Conservation (phyloP, 306 rosid genomes). For the Cicer arietinum region DNA sequence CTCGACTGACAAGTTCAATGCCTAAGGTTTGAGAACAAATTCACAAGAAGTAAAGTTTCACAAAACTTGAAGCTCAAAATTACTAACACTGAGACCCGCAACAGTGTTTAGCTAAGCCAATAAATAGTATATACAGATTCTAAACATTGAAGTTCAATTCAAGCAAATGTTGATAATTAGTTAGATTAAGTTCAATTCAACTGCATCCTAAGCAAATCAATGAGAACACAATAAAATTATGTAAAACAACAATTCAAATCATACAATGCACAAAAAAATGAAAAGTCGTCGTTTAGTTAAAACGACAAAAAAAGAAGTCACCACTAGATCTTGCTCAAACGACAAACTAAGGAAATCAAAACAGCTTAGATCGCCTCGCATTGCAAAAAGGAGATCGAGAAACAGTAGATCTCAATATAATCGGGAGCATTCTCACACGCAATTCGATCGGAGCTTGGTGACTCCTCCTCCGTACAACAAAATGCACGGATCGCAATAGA, state of each 20-base stretch:
- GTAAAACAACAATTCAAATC: neutral
- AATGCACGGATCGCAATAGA: slow-evolving; percentile 41
- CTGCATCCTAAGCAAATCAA: slow-evolving; percentile 20
- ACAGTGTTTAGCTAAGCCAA: slow-evolving; percentile 12
- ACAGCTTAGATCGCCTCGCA: slow-evolving; percentile 33
- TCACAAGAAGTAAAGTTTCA: slow-evolving; percentile 34
- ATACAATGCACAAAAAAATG: slow-evolving; percentile 5
- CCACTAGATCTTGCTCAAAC: slow-evolving; percentile 51
- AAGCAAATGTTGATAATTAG: neutral
- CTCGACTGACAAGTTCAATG: slow-evolving; percentile 31
- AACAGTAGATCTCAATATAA: slow-evolving; percentile 37
- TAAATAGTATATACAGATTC: neutral
- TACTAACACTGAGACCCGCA: slow-evolving; percentile 16
- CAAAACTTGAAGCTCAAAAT: slow-evolving; percentile 24
- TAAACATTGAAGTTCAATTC: slow-evolving; percentile 15
- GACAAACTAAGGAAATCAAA: slow-evolving; percentile 10
- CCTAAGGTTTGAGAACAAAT: slow-evolving; percentile 22
- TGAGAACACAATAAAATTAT: neutral
- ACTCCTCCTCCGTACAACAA: neutral
- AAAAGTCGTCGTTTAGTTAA: slow-evolving; percentile 8
- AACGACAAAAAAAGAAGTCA: slow-evolving; percentile 24
- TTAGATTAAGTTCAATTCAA: neutral
- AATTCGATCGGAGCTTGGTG: slow-evolving; percentile 33
- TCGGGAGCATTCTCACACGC: slow-evolving; percentile 20
- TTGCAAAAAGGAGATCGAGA: slow-evolving; percentile 27